These are phyloP conservation scores for Macadamia integrifolia DNA, from an alignment of 164 flowering plant species.

Conservation along the genomic window DNA sequence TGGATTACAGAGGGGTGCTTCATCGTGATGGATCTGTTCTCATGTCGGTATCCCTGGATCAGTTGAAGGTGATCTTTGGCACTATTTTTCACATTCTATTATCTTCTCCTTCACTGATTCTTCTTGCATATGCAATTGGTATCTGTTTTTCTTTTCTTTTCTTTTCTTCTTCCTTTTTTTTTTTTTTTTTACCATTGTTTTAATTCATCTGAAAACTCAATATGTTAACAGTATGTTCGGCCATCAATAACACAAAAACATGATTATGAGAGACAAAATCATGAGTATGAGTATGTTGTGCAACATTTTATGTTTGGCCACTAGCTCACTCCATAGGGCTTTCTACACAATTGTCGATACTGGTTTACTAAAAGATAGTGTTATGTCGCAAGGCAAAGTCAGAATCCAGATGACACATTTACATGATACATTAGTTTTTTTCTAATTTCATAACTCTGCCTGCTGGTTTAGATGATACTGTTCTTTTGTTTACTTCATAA, in stretches of 20 bases:
- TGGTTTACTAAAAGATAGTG: no score
- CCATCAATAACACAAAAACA: background rate
- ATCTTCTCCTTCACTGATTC: background rate
- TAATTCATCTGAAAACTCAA: background rate
- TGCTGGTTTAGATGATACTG: background rate
- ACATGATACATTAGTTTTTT: background rate
- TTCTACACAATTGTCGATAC: background rate
- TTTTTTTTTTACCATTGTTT: background rate
- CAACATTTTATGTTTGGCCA: background rate
- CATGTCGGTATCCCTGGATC: constrained; percentile 80
- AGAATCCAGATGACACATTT: background rate
- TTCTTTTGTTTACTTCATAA: background rate
- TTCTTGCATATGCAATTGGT: background rate
- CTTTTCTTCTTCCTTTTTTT: no score
- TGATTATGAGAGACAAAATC: background rate
- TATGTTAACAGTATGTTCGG: background rate
- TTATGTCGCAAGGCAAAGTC: background rate
- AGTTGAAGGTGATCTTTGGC: constrained; percentile 61
- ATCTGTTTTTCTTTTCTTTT: no score
- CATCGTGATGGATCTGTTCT: constrained; percentile 99
- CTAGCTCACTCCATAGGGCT: background rate
- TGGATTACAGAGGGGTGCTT: constrained; percentile 89
- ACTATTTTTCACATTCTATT: background rate
- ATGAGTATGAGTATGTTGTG: background rate
- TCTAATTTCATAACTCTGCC: background rate